Evolutionary conservation across 192 early-diverging fungal species (phyloP).

Genomic region (Endogone sp.): DNA sequence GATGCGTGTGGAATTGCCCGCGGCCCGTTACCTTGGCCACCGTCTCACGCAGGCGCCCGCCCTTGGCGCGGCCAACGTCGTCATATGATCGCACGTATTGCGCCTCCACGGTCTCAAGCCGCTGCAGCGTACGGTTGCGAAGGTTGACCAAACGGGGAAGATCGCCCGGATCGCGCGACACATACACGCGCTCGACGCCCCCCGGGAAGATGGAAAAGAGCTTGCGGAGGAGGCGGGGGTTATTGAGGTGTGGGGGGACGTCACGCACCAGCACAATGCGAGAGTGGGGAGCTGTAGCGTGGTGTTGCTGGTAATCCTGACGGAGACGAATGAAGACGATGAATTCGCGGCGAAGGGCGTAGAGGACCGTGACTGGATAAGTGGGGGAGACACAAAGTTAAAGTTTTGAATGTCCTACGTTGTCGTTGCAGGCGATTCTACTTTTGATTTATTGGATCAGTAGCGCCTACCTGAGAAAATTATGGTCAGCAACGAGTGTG

Average conservation of each 20-base stretch:
- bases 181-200: constrained; percentile 53
- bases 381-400: constrained; percentile 1
- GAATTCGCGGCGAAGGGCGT: background rate
- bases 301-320: background rate
- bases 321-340: background rate
- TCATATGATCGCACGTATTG: background rate
- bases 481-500: constrained; percentile 55
- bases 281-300: background rate
- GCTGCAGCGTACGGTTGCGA: constrained; percentile 16
- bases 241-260: constrained; percentile 60
- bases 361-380: background rate
- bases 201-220: constrained; percentile 64
- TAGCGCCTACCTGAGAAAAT: constrained; percentile 55
- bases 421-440: no score
- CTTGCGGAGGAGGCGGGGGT: constrained; percentile 35
- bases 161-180: background rate
- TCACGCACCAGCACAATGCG: constrained; percentile 12
- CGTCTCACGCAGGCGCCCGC: background rate
- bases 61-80: background rate
- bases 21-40: constrained; percentile 32
- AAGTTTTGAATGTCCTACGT: no score
- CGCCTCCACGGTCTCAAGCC: background rate
- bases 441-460: no score
- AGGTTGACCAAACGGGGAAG: constrained; percentile 35
- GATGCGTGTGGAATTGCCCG: background rate